These are phyloP conservation scores for Helianthus tuberosus DNA, from an alignment of 129 eudicot genomes.

Conservation along the genomic window DNA sequence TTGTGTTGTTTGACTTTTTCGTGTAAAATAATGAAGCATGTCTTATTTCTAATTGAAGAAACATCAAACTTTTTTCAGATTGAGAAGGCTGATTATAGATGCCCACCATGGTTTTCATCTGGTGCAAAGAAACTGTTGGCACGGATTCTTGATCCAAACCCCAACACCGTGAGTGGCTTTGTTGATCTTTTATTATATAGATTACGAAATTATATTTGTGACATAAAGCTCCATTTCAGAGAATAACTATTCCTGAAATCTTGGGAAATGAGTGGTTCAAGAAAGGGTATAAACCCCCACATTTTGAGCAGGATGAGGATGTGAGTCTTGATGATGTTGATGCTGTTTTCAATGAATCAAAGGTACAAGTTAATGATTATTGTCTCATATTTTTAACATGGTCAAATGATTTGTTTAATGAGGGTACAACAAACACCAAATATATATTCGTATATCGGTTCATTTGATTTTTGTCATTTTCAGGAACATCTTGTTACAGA, in stretches of 20 bases:
- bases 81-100: conserved; percentile 61
- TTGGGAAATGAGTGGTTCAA: conserved; percentile 82
- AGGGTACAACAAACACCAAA: not conserved
- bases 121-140: conserved; percentile 57
- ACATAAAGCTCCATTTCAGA: conserved; percentile 40
- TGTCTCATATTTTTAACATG: not conserved
- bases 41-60: not conserved
- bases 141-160: conserved; percentile 80
- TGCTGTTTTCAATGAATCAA: conserved; percentile 77
- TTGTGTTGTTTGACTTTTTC: not conserved
- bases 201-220: conserved; percentile 6
- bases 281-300: conserved; percentile 77
- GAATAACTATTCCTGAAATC: conserved; percentile 75
- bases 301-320: conserved; percentile 67
- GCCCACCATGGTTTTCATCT: conserved; percentile 83
- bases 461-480: conserved; percentile 11
- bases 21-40: not conserved
- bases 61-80: conserved; percentile 48
- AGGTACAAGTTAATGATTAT: conserved; percentile 39
- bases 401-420: conserved; percentile 1
- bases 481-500: conserved; percentile 90
- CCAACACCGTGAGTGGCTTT: conserved; percentile 63
- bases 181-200: not conserved
- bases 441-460: not conserved
- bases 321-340: conserved; percentile 87